Evolutionary conservation across 2,329 filamentous ascomycete species (phyloP).

Genomic region (Arthrobotrys sinensis): DNA sequence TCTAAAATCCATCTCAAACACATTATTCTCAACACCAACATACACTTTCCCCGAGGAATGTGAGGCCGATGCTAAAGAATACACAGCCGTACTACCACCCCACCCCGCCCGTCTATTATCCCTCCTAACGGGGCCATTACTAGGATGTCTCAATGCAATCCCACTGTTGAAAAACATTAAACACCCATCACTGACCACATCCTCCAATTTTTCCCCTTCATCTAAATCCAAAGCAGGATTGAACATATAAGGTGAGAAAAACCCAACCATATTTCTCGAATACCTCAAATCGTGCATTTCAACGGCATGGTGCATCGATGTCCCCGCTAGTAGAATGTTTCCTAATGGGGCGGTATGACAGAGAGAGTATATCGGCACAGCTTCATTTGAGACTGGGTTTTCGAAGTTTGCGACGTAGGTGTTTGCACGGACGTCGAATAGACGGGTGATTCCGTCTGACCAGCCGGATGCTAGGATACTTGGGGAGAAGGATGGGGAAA

Average conservation of each 20-base stretch:
- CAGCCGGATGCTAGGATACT: slow-evolving; percentile 46
- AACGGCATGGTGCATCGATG: slow-evolving; percentile 42
- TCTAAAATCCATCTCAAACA: slow-evolving; percentile 41
- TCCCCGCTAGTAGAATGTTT: slow-evolving; percentile 29
- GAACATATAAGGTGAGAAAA: slow-evolving; percentile 9
- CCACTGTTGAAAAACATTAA: slow-evolving; percentile 26
- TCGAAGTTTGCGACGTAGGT: slow-evolving; percentile 26
- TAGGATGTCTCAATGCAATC: not conserved
- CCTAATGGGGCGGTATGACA: slow-evolving; percentile 41
- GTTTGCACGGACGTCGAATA: slow-evolving; percentile 37
- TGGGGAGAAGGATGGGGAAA: slow-evolving; percentile 29
- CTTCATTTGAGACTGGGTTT: slow-evolving; percentile 29
- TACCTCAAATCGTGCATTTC: slow-evolving; percentile 52
- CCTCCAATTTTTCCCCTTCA: not conserved
- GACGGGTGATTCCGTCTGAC: slow-evolving; percentile 50
- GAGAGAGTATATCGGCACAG: slow-evolving; percentile 39
- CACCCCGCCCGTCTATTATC: not conserved
- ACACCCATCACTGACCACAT: slow-evolving; percentile 20
- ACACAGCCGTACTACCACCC: slow-evolving; percentile 5
- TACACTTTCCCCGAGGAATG: slow-evolving; percentile 26
- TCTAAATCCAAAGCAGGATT: not conserved
- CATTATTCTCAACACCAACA: slow-evolving; percentile 16
- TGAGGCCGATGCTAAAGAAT: slow-evolving; percentile 28
- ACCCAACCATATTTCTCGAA: slow-evolving; percentile 10
- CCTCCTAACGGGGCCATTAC: not conserved